These are phyloP conservation scores for Fomes fomentarius DNA, from an alignment of 1,284 basidiomycete species.

Conservation along the genomic window DNA sequence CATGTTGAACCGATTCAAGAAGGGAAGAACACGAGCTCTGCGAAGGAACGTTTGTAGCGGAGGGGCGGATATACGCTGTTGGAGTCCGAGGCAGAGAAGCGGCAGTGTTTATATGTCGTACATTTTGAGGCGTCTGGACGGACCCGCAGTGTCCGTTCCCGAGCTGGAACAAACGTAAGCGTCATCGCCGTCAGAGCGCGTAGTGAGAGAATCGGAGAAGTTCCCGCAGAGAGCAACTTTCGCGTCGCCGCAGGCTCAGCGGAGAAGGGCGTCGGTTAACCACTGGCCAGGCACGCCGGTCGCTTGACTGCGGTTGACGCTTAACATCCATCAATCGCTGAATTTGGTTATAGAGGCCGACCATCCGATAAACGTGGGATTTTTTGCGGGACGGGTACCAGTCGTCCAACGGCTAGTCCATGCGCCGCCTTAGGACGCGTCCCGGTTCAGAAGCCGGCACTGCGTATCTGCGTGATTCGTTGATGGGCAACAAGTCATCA, in stretches of 20 bases:
- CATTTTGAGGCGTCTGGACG: too few species aligned
- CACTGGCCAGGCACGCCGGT: background rate
- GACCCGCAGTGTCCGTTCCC: background rate
- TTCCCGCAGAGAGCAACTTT: conserved; percentile 8
- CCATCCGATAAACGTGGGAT: background rate
- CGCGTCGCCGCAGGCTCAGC: conserved; percentile 17
- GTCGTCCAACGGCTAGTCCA: too few species aligned
- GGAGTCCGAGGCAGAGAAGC: background rate
- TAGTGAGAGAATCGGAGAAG: background rate
- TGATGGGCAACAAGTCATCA: too few species aligned
- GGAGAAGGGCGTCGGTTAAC: conserved; percentile 5
- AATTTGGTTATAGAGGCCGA: background rate
- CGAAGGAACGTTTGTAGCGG: background rate
- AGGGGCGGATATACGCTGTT: background rate
- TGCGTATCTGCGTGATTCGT: too few species aligned
- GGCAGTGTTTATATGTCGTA: background rate
- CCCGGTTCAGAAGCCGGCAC: too few species aligned
- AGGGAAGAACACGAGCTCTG: background rate
- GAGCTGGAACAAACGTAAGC: background rate
- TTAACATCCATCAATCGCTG: background rate
- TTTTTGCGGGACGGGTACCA: too few species aligned
- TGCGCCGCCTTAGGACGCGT: too few species aligned
- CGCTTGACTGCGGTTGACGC: background rate
- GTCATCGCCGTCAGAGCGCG: background rate
- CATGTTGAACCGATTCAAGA: conserved; percentile 1